Evolutionary conservation across 1,139 yeast genomes (phyloP), one percentile per base, ranked within the genome.

Genomic region (Saccharomyces hybrid): DNA sequence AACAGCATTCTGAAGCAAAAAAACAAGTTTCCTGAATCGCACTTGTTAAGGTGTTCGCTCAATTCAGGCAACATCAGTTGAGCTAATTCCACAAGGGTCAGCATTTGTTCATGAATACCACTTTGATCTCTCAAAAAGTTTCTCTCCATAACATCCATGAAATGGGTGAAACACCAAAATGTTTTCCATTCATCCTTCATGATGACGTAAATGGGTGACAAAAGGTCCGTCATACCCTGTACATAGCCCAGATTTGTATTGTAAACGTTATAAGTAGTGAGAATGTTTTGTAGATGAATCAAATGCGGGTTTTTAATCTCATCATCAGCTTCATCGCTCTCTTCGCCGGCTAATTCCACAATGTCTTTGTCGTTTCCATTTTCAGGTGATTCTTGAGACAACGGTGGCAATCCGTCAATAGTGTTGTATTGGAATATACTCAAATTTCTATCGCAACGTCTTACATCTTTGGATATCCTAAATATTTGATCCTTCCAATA

Each of bases 61-160:
- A 93, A 74, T 54, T 83, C 79, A 1, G 99, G 99, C 47, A 90
- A 73, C 95, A 91, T 87, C 59, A 93, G 82, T 63, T 88, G 96
- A 14, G 88, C 86, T 48, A 93, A 73, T 61, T 89, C 93, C 61
- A 88, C 89, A 58, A 93, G 75, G 0, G 95, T 82, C 28, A 82
- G 73, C 86, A 95, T 83, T 71, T 93, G 99, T 53, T 81, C 81
- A 63, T 89, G 85, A 87, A 93, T 93, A 0, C 99, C 99, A 47
- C 88, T 80, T 70, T 91, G 96, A 67, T 90, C 97, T 54, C 96
- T 79, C 32, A 91, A 75, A 69, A 91, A 93, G 70, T 93, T 95
- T 55, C 98, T 78, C 70, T 93, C 97, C 98, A 93, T 90, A 55
- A 95, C 76, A 51, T 88, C 90, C 99, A 95, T 93, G 62, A 89